Base-by-base conservation (phyloP, 352 stramenopile genomes). In the Globisporangium recalcitrans region DNA sequence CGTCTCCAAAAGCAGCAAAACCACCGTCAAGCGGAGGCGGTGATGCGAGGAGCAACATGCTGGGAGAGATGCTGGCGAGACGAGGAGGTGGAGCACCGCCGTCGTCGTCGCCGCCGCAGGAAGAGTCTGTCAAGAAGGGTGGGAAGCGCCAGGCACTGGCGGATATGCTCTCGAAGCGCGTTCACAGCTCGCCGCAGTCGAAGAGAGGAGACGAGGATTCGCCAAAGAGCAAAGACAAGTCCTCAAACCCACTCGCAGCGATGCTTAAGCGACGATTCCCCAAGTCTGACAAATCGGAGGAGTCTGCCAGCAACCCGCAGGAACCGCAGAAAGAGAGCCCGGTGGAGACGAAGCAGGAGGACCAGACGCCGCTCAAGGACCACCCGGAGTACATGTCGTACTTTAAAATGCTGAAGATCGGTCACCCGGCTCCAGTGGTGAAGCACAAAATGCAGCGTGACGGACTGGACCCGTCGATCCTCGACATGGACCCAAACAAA, bases 361-460 rank as follows among this genome's bases (percentile, higher is more conserved):
- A 82, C 21, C 57, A 69, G 24, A 78, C 70, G 0, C 73, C 73
- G 5, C 26, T 89, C 27, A 90, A 88, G 58, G 74, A 90, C 19
- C 72, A 91, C 51, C 86, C 84, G 6, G 75, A 76, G 58, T 93
- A 85, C 57, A 53, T 64, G 51, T 77, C 88, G 54, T 95, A 90
- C 67, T 93, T 95, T 60, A 90, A 78, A 61, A 90, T 95, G 78
- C 67, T 93, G 14, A 88, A 84, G 64, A 83, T 95, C 19, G 86
- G 86, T 0, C 74, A 87, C 2, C 75, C 84, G 10, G 27, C 64
- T 31, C 70, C 83, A 38, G 78, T 90, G 7, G 83, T 93, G 1
- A 79, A 91, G 66, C 80, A 91, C 62, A 86, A 86, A 36, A 93
- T 95, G 84, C 73, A 80, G 53, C 75, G 70, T 24, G 84, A 90